Percentiles rank a stretch among this genome's conserved stretches.
Evolutionary conservation across 2,329 filamentous ascomycete species (phyloP).

Genomic region (Acarospora socialis): DNA sequence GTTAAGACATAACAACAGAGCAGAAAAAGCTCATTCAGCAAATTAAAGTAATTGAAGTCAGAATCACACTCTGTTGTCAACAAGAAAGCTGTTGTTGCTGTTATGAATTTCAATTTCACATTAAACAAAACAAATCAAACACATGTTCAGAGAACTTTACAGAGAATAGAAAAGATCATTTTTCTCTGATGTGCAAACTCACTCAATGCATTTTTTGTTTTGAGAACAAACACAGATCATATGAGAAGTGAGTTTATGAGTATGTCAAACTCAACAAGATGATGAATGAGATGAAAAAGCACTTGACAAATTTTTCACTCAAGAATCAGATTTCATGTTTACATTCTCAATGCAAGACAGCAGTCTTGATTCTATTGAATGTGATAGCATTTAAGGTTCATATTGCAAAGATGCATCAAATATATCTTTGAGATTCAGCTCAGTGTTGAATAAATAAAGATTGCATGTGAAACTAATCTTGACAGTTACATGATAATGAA

Average conservation of each 20-base stretch:
- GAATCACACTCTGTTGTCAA: neutral
- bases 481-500: no score
- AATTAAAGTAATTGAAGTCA: neutral
- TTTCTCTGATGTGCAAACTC: neutral
- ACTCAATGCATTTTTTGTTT: neutral
- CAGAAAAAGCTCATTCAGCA: neutral
- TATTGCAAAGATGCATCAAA: constrained; percentile 2
- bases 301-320: constrained; percentile 1
- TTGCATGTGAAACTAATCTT: no score
- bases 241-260: no score
- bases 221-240: no score
- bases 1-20: no score
- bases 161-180: neutral
- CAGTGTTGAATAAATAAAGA: no score
- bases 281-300: constrained; percentile 8
- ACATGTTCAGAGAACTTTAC: neutral
- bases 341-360: constrained; percentile 4
- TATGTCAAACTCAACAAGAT: constrained; percentile 8
- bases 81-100: neutral
- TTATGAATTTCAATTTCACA: neutral
- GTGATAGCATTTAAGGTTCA: constrained; percentile 6
- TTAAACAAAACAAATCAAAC: neutral
- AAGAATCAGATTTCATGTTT: constrained; percentile 4
- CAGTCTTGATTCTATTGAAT: constrained; percentile 3
- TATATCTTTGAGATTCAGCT: no score